phyloP scores from a whole-genome alignment of 1,284 basidiomycete genomes.

The Crocinoboletus sp. region DNA sequence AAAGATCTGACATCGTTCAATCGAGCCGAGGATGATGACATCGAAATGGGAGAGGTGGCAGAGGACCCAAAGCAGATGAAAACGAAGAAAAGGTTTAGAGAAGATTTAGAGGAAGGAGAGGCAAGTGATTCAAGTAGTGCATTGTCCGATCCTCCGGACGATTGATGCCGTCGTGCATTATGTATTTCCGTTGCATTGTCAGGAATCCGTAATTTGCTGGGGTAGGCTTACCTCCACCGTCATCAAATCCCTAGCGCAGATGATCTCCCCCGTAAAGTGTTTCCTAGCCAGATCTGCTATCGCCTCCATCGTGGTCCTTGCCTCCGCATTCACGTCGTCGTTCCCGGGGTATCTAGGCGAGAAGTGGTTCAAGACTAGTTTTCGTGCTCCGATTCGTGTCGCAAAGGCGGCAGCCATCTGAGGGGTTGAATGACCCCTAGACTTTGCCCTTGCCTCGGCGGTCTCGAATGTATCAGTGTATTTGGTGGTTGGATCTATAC shows the following conservation, averaged over 20 bases:
- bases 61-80: constrained; percentile 54
- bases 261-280: constrained; percentile 49
- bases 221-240: constrained; percentile 49
- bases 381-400: constrained; percentile 56
- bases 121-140: constrained; percentile 74
- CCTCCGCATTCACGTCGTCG: constrained; percentile 44
- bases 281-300: constrained; percentile 53
- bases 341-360: constrained; percentile 61
- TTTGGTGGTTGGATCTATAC: constrained; percentile 54
- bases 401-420: constrained; percentile 89
- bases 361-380: constrained; percentile 84
- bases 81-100: constrained; percentile 49
- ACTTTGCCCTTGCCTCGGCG: constrained; percentile 67
- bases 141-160: constrained; percentile 62
- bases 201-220: constrained; percentile 23
- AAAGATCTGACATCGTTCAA: constrained; percentile 22
- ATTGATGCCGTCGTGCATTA: constrained; percentile 17
- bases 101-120: constrained; percentile 81
- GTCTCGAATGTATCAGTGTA: constrained; percentile 51
- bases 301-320: constrained; percentile 53
- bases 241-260: constrained; percentile 72
- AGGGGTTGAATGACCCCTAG: constrained; percentile 89
- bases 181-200: constrained; percentile 8
- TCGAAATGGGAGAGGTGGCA: constrained; percentile 83
- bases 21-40: constrained; percentile 49